Conservation (phyloP, 257 asterid species). For the Solanum ahanhuiri region DNA sequence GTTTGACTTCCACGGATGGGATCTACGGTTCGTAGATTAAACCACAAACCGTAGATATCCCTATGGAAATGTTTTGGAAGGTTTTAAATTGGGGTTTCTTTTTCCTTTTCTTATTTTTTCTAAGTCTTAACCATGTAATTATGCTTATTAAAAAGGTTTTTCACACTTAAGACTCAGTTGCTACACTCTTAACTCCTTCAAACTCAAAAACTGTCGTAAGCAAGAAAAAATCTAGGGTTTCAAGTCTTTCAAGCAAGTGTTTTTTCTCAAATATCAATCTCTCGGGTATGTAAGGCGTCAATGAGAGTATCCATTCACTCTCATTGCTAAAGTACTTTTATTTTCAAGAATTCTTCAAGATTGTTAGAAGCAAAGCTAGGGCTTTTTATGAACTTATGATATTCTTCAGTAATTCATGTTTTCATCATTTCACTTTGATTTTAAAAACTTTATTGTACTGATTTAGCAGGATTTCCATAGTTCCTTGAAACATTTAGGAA, state of each 20-base stretch:
- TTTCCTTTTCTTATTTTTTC: background rate
- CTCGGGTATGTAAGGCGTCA: background rate
- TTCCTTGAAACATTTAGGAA: background rate
- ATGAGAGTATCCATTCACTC: background rate
- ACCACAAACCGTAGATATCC: background rate
- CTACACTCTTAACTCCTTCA: background rate
- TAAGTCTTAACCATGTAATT: background rate
- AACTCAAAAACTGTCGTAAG: background rate
- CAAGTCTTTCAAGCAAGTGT: background rate
- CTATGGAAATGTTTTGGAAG: background rate
- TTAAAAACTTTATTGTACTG: no score
- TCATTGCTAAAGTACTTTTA: background rate
- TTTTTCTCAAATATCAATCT: background rate
- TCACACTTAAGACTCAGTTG: background rate
- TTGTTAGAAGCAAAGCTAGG: background rate
- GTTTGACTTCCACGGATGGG: background rate
- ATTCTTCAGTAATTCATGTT: background rate
- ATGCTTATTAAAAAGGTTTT: background rate
- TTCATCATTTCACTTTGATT: background rate
- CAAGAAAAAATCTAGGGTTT: background rate
- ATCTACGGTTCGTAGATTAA: background rate
- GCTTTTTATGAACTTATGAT: background rate
- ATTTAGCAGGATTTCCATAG: background rate
- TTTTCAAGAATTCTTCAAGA: background rate
- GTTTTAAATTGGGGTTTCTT: no score